Evolutionary conservation across 1,284 basidiomycete genomes (phyloP).

Genomic region (Rhodotorula sp.): DNA sequence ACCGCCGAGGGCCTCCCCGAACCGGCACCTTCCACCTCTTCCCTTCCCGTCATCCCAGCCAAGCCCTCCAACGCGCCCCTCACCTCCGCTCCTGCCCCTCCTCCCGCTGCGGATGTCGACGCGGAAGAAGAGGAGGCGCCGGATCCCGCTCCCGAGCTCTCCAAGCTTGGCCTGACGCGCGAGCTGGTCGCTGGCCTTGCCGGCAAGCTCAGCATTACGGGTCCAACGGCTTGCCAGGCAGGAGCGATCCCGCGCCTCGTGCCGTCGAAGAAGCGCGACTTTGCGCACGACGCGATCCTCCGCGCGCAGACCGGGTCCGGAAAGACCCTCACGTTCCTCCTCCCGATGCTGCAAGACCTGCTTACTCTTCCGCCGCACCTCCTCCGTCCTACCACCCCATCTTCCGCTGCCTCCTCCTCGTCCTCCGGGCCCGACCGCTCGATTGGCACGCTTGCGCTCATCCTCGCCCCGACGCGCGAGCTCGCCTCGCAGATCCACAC

Average conservation of each 20-base stretch:
- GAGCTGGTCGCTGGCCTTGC: conserved; percentile 75
- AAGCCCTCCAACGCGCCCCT: conserved; percentile 58
- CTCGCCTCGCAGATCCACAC: conserved; percentile 89
- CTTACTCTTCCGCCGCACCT: conserved; percentile 79
- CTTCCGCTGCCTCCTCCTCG: conserved; percentile 8
- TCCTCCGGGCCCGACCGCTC: conserved; percentile 47
- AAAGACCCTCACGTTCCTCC: conserved; percentile 91
- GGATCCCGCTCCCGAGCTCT: conserved; percentile 35
- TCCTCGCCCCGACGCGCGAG: conserved; percentile 93
- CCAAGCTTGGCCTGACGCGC: conserved; percentile 69
- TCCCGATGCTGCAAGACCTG: conserved; percentile 93
- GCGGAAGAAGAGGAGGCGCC: not conserved
- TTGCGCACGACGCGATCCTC: conserved; percentile 76
- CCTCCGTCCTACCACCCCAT: conserved; percentile 55
- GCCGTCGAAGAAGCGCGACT: conserved; percentile 40
- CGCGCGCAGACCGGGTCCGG: conserved; percentile 98
- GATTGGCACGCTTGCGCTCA: conserved; percentile 88
- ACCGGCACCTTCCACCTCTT: conserved; percentile 1
- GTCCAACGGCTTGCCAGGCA: conserved; percentile 90
- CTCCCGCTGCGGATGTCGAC: conserved; percentile 53
- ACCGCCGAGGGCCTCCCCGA: conserved; percentile 57
- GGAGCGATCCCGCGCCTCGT: conserved; percentile 75
- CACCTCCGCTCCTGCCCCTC: conserved; percentile 70
- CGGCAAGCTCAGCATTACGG: conserved; percentile 76
- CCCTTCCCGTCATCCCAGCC: conserved; percentile 21